Percentiles rank a stretch among this genome's conserved stretches.
Evolutionary conservation across 129 eudicot species (phyloP).

Genomic region (sunflower (Helianthus annuus)): DNA sequence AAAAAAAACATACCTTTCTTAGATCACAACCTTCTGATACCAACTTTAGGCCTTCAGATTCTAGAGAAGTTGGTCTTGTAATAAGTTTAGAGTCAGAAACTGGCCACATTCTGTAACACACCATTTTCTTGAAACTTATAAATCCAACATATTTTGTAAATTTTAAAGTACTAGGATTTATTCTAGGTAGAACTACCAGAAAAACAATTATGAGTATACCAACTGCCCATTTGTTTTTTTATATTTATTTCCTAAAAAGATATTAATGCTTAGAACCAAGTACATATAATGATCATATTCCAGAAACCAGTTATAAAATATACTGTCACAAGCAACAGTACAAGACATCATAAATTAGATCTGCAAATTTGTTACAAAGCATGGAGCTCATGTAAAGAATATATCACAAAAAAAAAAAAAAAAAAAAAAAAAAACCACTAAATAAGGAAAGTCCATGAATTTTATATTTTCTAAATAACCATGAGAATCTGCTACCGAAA

Average conservation of each 20-base stretch:
- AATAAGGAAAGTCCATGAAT: constrained; percentile 17
- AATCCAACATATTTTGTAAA: constrained; percentile 10
- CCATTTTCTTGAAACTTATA: constrained; percentile 31
- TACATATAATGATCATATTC: constrained; percentile 21
- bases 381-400: constrained; percentile 23
- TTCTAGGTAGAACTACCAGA: background rate
- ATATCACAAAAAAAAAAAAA: constrained; percentile 1
- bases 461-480: background rate
- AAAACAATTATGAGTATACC: constrained; percentile 14
- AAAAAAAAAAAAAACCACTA: constrained; percentile 19
- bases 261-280: constrained; percentile 14
- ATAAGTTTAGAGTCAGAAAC: constrained; percentile 64
- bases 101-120: constrained; percentile 66
- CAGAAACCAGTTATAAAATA: constrained; percentile 19
- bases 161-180: background rate
- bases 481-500: no score
- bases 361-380: constrained; percentile 23
- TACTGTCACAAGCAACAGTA: constrained; percentile 18
- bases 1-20: constrained; percentile 49
- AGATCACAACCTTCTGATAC: constrained; percentile 79
- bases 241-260: background rate
- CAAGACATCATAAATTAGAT: constrained; percentile 32
- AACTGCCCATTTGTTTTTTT: constrained; percentile 19
- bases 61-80: constrained; percentile 60
- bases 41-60: constrained; percentile 65